Percentiles rank a stretch among this genome's conserved stretches.
These are phyloP conservation scores for Monosporozyma aerobia DNA, from an alignment of 805 yeast species.

Conservation along the genomic window DNA sequence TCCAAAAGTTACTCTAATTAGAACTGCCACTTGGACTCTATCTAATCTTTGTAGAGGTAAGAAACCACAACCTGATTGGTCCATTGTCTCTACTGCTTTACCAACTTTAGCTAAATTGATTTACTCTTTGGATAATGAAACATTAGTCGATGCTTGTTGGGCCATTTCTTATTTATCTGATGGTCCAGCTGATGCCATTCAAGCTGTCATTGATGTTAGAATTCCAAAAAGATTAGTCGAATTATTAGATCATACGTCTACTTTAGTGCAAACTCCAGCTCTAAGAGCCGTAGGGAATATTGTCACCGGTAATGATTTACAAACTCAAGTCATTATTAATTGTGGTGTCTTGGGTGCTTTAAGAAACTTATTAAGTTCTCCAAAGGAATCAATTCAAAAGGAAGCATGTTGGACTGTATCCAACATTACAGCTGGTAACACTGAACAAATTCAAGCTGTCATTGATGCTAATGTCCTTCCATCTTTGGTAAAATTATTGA, in stretches of 20 bases:
- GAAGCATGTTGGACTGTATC: slow-evolving; percentile 99
- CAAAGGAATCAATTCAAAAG: slow-evolving; percentile 87
- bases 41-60: slow-evolving; percentile 95
- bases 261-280: slow-evolving; percentile 92
- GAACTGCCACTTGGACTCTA: slow-evolving; percentile 98
- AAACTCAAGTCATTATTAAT: slow-evolving; percentile 91
- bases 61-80: slow-evolving; percentile 95
- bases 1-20: slow-evolving; percentile 77
- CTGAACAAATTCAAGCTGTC: slow-evolving; percentile 93
- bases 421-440: slow-evolving; percentile 94
- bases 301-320: slow-evolving; percentile 92
- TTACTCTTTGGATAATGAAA: slow-evolving; percentile 85
- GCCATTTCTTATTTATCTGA: slow-evolving; percentile 92
- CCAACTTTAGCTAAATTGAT: slow-evolving; percentile 89
- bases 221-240: slow-evolving; percentile 92
- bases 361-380: slow-evolving; percentile 66
- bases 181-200: slow-evolving; percentile 87
- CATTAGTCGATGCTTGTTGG: slow-evolving; percentile 97
- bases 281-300: slow-evolving; percentile 95
- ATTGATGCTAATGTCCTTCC: slow-evolving; percentile 92
- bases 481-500: slow-evolving; percentile 70
- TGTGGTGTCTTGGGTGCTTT: slow-evolving; percentile 85
- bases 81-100: slow-evolving; percentile 70
- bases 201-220: slow-evolving; percentile 93
- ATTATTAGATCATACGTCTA: slow-evolving; percentile 72